phyloP scores from a whole-genome alignment of 805 yeast species.

The Maudiozyma pseudohumilis region DNA sequence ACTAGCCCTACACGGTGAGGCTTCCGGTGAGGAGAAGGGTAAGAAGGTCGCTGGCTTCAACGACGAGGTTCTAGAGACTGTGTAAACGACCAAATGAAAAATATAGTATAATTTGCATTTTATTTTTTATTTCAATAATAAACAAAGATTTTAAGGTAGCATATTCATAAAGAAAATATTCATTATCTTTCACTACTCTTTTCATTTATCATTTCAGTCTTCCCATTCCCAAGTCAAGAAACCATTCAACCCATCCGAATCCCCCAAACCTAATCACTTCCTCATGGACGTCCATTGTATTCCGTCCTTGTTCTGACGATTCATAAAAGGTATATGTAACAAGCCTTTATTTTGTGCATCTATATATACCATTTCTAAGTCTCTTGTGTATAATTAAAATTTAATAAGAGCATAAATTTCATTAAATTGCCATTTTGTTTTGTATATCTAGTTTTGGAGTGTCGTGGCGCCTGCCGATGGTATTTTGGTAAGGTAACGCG shows the following conservation, averaged over 20 bases:
- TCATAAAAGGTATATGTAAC: neutral
- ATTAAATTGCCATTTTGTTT: no score
- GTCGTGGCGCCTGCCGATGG: no score
- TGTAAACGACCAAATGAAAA: constrained; percentile 25
- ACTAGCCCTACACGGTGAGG: constrained; percentile 95
- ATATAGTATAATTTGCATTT: no score
- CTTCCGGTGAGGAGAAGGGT: constrained; percentile 89
- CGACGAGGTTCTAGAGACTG: constrained; percentile 97
- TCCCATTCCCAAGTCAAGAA: neutral
- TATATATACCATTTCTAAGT: neutral
- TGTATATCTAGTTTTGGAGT: no score
- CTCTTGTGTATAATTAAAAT: neutral
- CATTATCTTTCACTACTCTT: no score
- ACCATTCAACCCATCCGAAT: no score
- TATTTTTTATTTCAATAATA: no score
- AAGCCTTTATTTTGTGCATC: neutral
- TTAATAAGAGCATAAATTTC: neutral
- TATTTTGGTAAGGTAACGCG: no score
- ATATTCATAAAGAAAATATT: no score
- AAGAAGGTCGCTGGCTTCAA: constrained; percentile 96
- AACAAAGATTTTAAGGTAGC: no score
- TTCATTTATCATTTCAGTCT: neutral
- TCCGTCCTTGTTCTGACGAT: neutral
- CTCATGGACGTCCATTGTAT: neutral
- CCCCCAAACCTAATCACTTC: neutral